Base-by-base conservation (phyloP, 2,329 filamentous ascomycete species). In the Cladobotryum protrusum region DNA sequence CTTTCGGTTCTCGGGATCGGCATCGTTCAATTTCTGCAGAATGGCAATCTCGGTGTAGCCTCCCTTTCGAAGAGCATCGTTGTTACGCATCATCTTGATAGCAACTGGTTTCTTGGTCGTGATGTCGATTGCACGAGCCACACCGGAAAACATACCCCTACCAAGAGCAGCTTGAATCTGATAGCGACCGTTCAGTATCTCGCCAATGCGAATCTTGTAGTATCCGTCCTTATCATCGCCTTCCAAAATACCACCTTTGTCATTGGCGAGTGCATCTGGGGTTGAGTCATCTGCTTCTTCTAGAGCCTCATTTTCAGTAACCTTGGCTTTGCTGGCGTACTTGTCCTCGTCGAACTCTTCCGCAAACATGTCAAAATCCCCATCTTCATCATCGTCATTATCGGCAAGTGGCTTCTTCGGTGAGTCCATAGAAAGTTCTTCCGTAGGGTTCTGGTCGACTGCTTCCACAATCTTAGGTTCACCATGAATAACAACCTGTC, bases 21-120 rank as follows among this genome's bases (percentile, higher is more conserved):
- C 83, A 43, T 86, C 83, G 60, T 87, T 89, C 49, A 99, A 81
- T 63, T 92, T 91, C 63, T 93, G 82, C 43, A 99, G 72, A 56
- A 97, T 96, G 39, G 89, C 87, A 64, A 97, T 95, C 67, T 99
- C 93, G 52, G 93, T 96, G 67, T 90, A 84, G 17, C 91, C 93
- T 42, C 90, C 91, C 68, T 96, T 96, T 57, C 84, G 80, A 67
- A 96, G 86, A 12, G 89, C 87, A 63, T 96, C 91, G 61, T 99
- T 97, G 68, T 95, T 95, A 55, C 93, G 87, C 69, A 97, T 95
- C 60, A 99, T 93, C 72, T 99, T 99, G 76, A 99, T 87, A 19
- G 93, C 93, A 32, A 97, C 91, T n/a, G 87, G 67, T 59, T 81
- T 80, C 61, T 84, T 85, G 51, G 79, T 87, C 44, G 81, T 82